These are phyloP conservation scores for Loxodes magnus DNA, from an alignment of 73 alveolate genomes.

Conservation along the genomic window DNA sequence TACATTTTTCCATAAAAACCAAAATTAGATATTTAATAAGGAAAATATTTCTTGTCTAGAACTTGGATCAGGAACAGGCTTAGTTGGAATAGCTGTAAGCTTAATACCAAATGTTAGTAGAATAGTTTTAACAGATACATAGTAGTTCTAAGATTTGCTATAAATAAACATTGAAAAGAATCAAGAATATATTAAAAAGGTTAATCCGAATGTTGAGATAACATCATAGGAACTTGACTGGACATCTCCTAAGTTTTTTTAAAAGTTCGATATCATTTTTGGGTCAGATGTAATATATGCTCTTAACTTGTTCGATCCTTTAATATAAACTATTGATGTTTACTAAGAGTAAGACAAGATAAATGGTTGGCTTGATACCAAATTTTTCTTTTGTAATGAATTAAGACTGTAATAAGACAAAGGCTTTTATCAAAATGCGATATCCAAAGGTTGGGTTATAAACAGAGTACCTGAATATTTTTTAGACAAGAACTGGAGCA, in stretches of 20 bases:
- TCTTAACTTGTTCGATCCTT: conserved; percentile 3
- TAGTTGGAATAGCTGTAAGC: conserved; percentile 5
- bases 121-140: not conserved
- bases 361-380: too few species aligned
- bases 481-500: too few species aligned
- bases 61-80: conserved; percentile 12
- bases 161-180: conserved; percentile 3
- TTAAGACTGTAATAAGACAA: too few species aligned
- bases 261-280: conserved; percentile 5
- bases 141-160: not conserved
- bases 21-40: not conserved
- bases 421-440: too few species aligned
- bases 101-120: not conserved
- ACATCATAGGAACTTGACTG: conserved; percentile 4
- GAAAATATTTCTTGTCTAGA: not conserved
- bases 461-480: too few species aligned
- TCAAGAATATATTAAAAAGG: too few species aligned
- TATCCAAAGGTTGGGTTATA: too few species aligned
- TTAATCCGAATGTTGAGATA: not conserved
- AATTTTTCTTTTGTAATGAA: too few species aligned
- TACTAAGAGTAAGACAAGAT: too few species aligned
- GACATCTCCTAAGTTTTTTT: not conserved
- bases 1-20: not conserved
- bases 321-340: conserved; percentile 6
- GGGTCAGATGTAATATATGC: conserved; percentile 15